Base-by-base conservation (phyloP, 768 basidiomycete species). In the Mycena polygramma region DNA sequence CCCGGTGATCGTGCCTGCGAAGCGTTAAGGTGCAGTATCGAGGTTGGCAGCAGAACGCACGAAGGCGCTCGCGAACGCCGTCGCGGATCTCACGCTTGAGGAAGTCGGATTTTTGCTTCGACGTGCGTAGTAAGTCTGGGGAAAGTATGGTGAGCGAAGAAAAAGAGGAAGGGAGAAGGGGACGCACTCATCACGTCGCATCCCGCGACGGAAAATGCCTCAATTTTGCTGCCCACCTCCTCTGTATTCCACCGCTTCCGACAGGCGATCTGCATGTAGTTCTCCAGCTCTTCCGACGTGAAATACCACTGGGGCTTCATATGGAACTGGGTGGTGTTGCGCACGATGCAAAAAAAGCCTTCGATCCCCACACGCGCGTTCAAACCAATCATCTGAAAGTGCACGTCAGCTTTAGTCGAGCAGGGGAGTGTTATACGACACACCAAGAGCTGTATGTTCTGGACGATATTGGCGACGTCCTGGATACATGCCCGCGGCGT, bases 391-490 rank as follows among this genome's bases (percentile, higher is more conserved):
- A 53, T 30, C 52, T 53, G 30, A 11, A 53, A 26, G 49, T 24
- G 4, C 7, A 51, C 11, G 24, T 51, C 26, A 30, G 52, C n/a
- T n/a, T n/a, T n/a, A n/a, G n/a, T n/a, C 24, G 49, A 51, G 17
- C 17, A 53, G 11, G 30, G 52, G 51, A 52, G 17, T 10, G 4
- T 26, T 5, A 26, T 11, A 52, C 51, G 14, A 53, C 26, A 26
- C 19, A 68, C 68, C 52, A 73, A 35, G 48, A 66, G 52, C 51
- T 66, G 51, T 37, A 66, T 52, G 19, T 66, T 66, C 5, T 57
- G 36, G 0, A 58, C 39, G 0, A 51, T 24, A 11, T 69, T 65
- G 13, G 51, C 30, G 17, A 72, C 43, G 30, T 75, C 72, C 24
- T 71, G 72, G 7, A 70, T n/a, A 30, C 59, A 41, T 10, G 43